These are phyloP conservation scores for grape (Vitis vinifera) DNA, from an alignment of 164 flowering plant species.

Conservation along the genomic window ASM3070453v1 NC_081811.1:1290501-1291000, in stretches of 20 bases:
- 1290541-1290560: constrained; percentile 42
- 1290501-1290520: constrained; percentile 46
- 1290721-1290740: constrained; percentile 81
- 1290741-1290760: constrained; percentile 68
- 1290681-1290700: constrained; percentile 74
- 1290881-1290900: no score
- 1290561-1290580: constrained; percentile 69
- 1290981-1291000: no score
- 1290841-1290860: neutral
- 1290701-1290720: constrained; percentile 82
- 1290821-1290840: neutral
- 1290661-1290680: constrained; percentile 74
- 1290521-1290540: constrained; percentile 27
- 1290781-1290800: constrained; percentile 18
- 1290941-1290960: no score
- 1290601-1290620: constrained; percentile 68
- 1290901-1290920: no score
- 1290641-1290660: constrained; percentile 77
- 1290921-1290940: no score
- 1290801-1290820: neutral
- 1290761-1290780: constrained; percentile 70
- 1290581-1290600: constrained; percentile 72
- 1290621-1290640: constrained; percentile 75
- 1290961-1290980: no score
- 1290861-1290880: neutral